Conservation (phyloP, 192 early-diverging fungal species). For the Powellomyces hirtus region DNA sequence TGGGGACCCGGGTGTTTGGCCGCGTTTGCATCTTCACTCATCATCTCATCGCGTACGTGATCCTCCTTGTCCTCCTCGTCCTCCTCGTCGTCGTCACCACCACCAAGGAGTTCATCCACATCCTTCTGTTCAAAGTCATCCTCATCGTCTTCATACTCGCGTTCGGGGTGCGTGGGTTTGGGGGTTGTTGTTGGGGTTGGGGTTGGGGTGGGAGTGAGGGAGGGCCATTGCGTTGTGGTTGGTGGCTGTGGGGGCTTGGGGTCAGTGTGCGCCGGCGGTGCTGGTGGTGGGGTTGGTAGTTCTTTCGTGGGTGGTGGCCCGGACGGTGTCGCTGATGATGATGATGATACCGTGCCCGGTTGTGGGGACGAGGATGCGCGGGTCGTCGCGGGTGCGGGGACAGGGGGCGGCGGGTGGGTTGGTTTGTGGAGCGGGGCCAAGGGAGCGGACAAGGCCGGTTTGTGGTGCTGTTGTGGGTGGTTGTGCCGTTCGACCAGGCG, state of each 20-base stretch:
- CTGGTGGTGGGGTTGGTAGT: not conserved
- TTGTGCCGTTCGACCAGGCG: not conserved
- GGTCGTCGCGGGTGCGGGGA: not conserved
- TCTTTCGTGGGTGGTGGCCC: constrained; percentile 13
- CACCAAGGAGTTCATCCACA: not conserved
- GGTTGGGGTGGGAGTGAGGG: not conserved
- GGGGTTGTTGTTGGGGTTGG: not conserved
- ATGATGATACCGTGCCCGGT: no score
- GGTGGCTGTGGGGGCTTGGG: not conserved
- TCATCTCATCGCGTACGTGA: not conserved
- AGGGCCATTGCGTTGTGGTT: not conserved
- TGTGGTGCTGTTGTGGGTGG: not conserved
- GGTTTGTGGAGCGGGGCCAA: not conserved
- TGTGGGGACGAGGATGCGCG: no score
- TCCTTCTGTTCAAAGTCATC: not conserved
- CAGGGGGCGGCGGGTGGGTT: not conserved
- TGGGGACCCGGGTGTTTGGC: not conserved
- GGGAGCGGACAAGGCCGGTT: no score
- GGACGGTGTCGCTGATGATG: constrained; percentile 4
- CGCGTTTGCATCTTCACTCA: not conserved
- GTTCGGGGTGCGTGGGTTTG: not conserved
- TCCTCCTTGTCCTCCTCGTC: not conserved
- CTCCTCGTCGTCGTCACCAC: not conserved
- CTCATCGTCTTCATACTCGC: not conserved
- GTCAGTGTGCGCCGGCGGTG: not conserved